These are phyloP conservation scores for Chalciporus chontae DNA, from an alignment of 768 basidiomycete genomes.

Conservation along the genomic window DNA sequence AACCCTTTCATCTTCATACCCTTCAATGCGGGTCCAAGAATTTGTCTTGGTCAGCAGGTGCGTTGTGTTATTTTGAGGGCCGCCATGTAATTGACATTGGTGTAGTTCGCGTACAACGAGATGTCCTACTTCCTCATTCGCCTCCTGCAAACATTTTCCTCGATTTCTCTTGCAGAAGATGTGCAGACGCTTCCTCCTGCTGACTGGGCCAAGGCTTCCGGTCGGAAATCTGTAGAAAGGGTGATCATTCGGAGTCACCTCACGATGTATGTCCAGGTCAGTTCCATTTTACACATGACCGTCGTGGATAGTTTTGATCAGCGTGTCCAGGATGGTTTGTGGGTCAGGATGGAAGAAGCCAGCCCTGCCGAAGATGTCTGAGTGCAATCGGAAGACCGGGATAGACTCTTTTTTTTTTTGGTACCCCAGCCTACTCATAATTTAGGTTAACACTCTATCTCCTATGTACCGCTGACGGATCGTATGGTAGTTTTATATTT, in stretches of 20 bases:
- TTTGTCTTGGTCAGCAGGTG: constrained; percentile 38
- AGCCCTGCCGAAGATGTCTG: neutral
- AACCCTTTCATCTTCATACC: constrained; percentile 52
- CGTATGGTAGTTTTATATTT: no score
- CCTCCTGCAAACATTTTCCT: constrained; percentile 52
- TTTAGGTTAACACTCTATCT: no score
- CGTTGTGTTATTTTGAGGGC: neutral
- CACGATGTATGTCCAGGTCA: constrained; percentile 49
- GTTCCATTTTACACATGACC: constrained; percentile 8
- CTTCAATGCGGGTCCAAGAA: constrained; percentile 39
- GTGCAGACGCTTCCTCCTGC: constrained; percentile 46
- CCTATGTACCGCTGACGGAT: no score
- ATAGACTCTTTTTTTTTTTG: no score
- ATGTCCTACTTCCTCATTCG: constrained; percentile 60
- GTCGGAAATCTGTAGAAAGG: constrained; percentile 43
- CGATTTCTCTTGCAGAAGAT: constrained; percentile 41
- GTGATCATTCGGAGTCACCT: constrained; percentile 45
- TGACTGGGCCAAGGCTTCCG: constrained; percentile 37
- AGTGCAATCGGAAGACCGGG: neutral
- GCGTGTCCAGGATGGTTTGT: constrained; percentile 20
- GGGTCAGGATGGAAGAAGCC: constrained; percentile 26
- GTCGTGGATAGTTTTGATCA: neutral
- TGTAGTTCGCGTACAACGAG: constrained; percentile 64
- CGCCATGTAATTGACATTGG: neutral
- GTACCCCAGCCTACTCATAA: no score